Conservation (phyloP, 495 filamentous ascomycete genomes). For the Gamarada debralockiae region DNA sequence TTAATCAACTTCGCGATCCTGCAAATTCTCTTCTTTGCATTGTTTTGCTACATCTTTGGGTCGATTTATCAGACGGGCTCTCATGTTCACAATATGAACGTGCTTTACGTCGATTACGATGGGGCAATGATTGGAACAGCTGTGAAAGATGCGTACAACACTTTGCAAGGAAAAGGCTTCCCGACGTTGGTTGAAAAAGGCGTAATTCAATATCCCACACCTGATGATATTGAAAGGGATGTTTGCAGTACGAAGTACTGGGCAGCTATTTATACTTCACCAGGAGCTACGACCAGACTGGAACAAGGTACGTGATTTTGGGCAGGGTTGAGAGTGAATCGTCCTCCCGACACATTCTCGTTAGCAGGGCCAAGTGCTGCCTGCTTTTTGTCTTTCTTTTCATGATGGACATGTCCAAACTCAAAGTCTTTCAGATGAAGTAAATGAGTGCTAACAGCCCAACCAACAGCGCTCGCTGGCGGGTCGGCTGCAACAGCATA, state of each 20-base stretch:
- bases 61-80: conserved; percentile 35
- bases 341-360: too few relatives aligned
- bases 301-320: conserved; percentile 33
- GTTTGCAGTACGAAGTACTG: conserved; percentile 44
- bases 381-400: too few relatives aligned
- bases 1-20: conserved; percentile 30
- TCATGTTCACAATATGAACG: conserved; percentile 36
- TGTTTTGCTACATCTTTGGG: conserved; percentile 43
- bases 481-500: conserved; percentile 30
- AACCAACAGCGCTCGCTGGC: too few relatives aligned
- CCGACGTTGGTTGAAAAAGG: conserved; percentile 35
- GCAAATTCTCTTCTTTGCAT: conserved; percentile 36
- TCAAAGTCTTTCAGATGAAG: too few relatives aligned
- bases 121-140: conserved; percentile 38
- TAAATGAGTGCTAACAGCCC: too few relatives aligned
- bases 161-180: conserved; percentile 32
- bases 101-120: conserved; percentile 50
- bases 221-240: conserved; percentile 21
- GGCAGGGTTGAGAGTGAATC: too few relatives aligned
- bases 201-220: conserved; percentile 24
- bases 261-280: conserved; percentile 36
- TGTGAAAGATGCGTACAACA: conserved; percentile 34
- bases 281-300: conserved; percentile 34
- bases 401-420: too few relatives aligned
- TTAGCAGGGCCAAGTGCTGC: too few relatives aligned